A percentile compares a stretch with the other conserved stretches of the same genome.
Evolutionary conservation across 176 grass and related monocot species (phyloP).

Genomic region (Musa itinerans): DNA sequence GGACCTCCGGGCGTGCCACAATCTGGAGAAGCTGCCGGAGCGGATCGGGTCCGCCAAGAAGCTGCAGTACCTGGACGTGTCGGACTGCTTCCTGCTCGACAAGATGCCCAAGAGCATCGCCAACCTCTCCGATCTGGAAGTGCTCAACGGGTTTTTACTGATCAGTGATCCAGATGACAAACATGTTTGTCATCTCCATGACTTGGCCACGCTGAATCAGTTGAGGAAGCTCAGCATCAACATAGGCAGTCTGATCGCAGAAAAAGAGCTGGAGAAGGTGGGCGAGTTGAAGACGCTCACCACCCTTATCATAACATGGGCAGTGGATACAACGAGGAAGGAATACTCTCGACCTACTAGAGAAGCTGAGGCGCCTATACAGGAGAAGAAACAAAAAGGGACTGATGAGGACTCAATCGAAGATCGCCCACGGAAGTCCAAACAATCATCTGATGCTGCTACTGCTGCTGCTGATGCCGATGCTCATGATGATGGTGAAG

Average conservation of each 20-base stretch:
- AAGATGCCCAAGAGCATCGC: slow-evolving; percentile 42
- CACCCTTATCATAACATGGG: slow-evolving; percentile 55
- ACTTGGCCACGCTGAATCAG: no score
- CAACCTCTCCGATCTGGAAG: slow-evolving; percentile 43
- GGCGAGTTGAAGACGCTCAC: slow-evolving; percentile 25
- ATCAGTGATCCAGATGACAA: no score
- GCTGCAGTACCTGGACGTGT: slow-evolving; percentile 59
- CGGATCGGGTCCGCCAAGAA: slow-evolving; percentile 30
- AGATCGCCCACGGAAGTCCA: no score
- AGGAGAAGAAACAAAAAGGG: no score
- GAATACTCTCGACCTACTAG: background rate
- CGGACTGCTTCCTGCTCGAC: slow-evolving; percentile 68
- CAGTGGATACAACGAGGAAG: slow-evolving; percentile 25
- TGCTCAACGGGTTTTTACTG: slow-evolving; percentile 73
- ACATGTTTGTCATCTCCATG: no score
- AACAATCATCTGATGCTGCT: no score
- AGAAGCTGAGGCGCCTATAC: no score
- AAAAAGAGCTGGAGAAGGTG: slow-evolving; percentile 32
- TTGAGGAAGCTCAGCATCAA: no score
- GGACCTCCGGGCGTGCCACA: slow-evolving; percentile 77
- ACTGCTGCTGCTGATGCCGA: no score
- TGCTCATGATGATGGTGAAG: no score
- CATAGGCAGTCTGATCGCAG: no score
- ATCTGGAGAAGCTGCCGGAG: slow-evolving; percentile 45
- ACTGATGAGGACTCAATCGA: no score